Base-by-base conservation (phyloP, 495 filamentous ascomycete genomes). In the Tuber aestivum region DNA sequence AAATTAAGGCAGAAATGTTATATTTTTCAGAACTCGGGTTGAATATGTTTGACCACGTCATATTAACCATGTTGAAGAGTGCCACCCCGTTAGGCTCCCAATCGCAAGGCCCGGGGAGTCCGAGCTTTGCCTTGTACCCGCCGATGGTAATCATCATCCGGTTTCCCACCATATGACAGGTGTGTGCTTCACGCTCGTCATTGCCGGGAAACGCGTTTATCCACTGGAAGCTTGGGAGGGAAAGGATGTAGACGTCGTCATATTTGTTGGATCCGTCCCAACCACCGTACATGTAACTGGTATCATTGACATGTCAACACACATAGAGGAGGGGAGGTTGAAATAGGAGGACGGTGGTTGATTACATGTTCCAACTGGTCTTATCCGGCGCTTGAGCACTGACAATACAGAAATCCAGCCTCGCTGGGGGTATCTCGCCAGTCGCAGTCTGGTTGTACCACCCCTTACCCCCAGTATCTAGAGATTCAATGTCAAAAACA, bases 181-280 rank as follows among this genome's bases (percentile, higher is more conserved):
- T 80, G 71, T 79, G 78, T 40, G 73, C 80, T 44, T 79, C 81
- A 23, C 80, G 79, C 42, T 76, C 76, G n/a, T 32, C 70, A 7
- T 40, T 32, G 0, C 75, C 80, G 2, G 68, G 41, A 44, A 77
- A 82, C 18, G 79, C 70, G 18, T 69, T 69, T 37, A 72, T 82
- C 89, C 89, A 90, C 37, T 83, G 84, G 77, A 90, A 91, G 9
- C 85, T 85, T 1, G 89, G 89, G 8, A 90, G 80, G 70, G 85
- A 84, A 27, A 90, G 84, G 69, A 89, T 87, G 75, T 88, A 90
- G 23, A 88, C 84, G 82, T 90, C 88, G 76, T 89, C 88, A 76
- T 72, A 72, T 9, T 12, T 65, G 27, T 61, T 50, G 16, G 35
- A 9, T 42, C 45, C 65, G 42, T 79, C 77, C 37, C 78, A 77